Conservation (phyloP, 1,139 yeast species). For the Yamadazyma epiphylla region DNA sequence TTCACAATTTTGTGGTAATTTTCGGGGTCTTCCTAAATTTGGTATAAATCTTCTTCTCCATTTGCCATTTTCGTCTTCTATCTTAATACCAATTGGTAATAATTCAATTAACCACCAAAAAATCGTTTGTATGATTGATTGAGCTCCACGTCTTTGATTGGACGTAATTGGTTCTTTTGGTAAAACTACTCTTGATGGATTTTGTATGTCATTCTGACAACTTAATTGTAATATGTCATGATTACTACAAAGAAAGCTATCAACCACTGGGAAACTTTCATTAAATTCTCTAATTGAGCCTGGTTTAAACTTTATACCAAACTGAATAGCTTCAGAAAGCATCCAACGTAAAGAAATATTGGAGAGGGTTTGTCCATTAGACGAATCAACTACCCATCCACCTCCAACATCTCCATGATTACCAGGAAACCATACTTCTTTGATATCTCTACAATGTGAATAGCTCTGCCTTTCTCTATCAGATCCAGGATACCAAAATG, state of each 20-base stretch:
- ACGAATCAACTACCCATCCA: constrained; percentile 54
- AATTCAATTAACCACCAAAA: constrained; percentile 64
- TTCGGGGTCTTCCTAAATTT: constrained; percentile 49
- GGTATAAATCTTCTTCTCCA: constrained; percentile 50
- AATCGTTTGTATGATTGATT: constrained; percentile 15
- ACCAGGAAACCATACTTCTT: constrained; percentile 64
- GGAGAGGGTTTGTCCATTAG: constrained; percentile 20
- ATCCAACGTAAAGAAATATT: constrained; percentile 59
- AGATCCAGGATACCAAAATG: too few relatives aligned
- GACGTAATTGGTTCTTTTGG: constrained; percentile 15
- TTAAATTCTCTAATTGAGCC: constrained; percentile 37
- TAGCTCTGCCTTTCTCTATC: too few relatives aligned
- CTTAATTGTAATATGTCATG: constrained; percentile 41
- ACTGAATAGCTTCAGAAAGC: constrained; percentile 45
- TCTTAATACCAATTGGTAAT: constrained; percentile 50
- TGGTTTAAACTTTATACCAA: constrained; percentile 45
- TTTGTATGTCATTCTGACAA: constrained; percentile 3
- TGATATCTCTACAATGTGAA: constrained; percentile 30
- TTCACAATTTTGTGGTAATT: constrained; percentile 41
- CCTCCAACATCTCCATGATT: constrained; percentile 68
- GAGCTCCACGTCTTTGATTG: constrained; percentile 22
- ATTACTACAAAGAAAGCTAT: constrained; percentile 38
- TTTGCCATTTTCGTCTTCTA: constrained; percentile 38
- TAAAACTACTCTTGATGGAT: background rate
- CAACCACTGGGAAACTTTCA: constrained; percentile 27